These are phyloP conservation scores for Physcia stellaris DNA, from an alignment of 495 filamentous ascomycete genomes.

Conservation along the genomic window DNA sequence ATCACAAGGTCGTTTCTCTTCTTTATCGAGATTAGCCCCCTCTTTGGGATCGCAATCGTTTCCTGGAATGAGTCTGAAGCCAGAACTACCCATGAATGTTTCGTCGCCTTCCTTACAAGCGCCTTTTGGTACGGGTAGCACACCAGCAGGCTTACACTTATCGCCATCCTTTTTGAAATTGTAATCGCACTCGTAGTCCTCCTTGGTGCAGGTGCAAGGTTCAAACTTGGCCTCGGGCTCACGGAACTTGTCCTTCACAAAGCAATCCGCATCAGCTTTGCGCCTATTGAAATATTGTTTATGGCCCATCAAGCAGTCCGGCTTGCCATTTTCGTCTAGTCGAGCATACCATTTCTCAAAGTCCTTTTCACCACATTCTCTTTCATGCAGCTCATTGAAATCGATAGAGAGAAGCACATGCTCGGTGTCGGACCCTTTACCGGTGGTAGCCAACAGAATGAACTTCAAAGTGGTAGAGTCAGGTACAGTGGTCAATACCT, in stretches of 20 bases:
- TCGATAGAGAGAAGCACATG: conserved; percentile 60
- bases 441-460: conserved; percentile 44
- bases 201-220: conserved; percentile 62
- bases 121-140: conserved; percentile 36
- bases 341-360: conserved; percentile 81
- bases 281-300: conserved; percentile 70
- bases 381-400: conserved; percentile 68
- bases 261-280: conserved; percentile 76
- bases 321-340: conserved; percentile 60
- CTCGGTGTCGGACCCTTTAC: conserved; percentile 29
- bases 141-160: conserved; percentile 47
- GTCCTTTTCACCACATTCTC: conserved; percentile 65
- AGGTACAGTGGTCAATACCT: conserved; percentile 66
- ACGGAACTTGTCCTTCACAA: conserved; percentile 73
- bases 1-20: conserved; percentile 36
- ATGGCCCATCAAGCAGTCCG: conserved; percentile 89
- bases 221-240: conserved; percentile 50
- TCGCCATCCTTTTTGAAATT: conserved; percentile 58
- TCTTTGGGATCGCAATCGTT: conserved; percentile 58
- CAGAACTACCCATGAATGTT: conserved; percentile 71
- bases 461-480: conserved; percentile 90
- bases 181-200: conserved; percentile 91
- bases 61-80: conserved; percentile 84
- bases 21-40: conserved; percentile 29
- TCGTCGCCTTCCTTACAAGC: conserved; percentile 52